phyloP scores from a whole-genome alignment of 768 basidiomycete genomes.

The Rhodotorula sphaerocarpa region DNA sequence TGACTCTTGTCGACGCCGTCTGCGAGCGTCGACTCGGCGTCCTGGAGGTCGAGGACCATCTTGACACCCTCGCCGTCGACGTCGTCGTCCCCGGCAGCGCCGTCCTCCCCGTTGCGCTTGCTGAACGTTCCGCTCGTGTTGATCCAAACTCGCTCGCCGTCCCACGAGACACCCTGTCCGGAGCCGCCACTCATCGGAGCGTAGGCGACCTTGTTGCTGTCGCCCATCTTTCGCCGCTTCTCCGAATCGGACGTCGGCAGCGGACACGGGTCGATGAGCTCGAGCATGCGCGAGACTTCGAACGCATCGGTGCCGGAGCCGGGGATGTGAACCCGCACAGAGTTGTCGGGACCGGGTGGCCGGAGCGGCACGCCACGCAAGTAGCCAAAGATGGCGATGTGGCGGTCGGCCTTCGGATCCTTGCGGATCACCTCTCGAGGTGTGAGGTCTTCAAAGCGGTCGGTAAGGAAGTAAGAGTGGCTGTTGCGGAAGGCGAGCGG shows the following conservation, averaged over 20 bases:
- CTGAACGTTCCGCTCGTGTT: constrained; percentile 95
- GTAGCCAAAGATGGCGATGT: constrained; percentile 87
- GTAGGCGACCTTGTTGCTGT: constrained; percentile 88
- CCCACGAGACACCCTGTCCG: constrained; percentile 69
- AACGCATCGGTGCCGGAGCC: constrained; percentile 74
- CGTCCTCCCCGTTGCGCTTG: constrained; percentile 49
- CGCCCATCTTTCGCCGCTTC: constrained; percentile 77
- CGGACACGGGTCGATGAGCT: constrained; percentile 89
- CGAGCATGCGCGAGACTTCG: constrained; percentile 60
- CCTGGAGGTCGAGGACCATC: constrained; percentile 97
- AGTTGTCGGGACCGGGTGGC: constrained; percentile 54
- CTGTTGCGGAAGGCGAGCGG: constrained; percentile 90
- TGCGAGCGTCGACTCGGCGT: constrained; percentile 69
- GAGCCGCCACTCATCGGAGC: constrained; percentile 94
- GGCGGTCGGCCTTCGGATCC: constrained; percentile 87
- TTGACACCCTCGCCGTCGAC: constrained; percentile 75
- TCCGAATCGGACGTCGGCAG: constrained; percentile 84
- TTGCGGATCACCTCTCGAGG: constrained; percentile 70
- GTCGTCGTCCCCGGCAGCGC: constrained; percentile 48
- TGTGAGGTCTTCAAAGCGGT: constrained; percentile 90
- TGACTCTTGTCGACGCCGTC: constrained; percentile 71
- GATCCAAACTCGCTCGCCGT: constrained; percentile 96
- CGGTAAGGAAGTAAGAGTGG: constrained; percentile 89
- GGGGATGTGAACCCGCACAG: constrained; percentile 82
- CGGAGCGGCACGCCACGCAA: constrained; percentile 60